A percentile compares a stretch with the other conserved stretches of the same genome.
phyloP scores from a whole-genome alignment of 177 flowering plant species.

The Vitis hybrid region DNA sequence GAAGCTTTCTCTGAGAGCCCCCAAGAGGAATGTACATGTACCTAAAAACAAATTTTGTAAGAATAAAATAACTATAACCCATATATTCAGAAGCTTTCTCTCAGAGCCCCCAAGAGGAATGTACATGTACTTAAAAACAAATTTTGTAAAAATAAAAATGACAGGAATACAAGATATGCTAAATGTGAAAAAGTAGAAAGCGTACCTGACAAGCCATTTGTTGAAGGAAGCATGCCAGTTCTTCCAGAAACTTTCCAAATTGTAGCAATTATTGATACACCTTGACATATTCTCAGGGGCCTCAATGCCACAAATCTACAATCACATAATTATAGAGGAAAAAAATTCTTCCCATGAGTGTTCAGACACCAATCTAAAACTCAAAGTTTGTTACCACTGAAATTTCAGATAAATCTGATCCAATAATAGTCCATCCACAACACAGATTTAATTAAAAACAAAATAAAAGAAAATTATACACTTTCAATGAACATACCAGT shows the following conservation, averaged over 20 bases:
- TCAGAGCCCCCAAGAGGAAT: constrained; percentile 94
- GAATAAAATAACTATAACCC: constrained; percentile 46
- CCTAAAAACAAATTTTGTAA: constrained; percentile 34
- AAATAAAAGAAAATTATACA: neutral
- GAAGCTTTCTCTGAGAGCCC: constrained; percentile 77
- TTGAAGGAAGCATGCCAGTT: constrained; percentile 98
- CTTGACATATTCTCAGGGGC: constrained; percentile 93
- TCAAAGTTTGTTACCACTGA: neutral
- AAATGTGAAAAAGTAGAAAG: constrained; percentile 1
- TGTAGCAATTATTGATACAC: constrained; percentile 91
- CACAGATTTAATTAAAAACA: neutral
- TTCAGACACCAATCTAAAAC: neutral
- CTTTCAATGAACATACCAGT: constrained; percentile 51
- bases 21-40: constrained; percentile 98
- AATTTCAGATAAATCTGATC: neutral
- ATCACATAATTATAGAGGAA: constrained; percentile 7
- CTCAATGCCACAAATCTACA: constrained; percentile 83
- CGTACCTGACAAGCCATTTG: constrained; percentile 96
- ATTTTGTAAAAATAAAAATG: too few species aligned
- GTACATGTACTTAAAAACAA: constrained; percentile 70
- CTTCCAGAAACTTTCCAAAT: constrained; percentile 95
- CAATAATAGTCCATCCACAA: neutral
- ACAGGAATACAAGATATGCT: neutral
- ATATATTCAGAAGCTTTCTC: constrained; percentile 79
- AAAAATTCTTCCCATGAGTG: neutral